phyloP scores from a whole-genome alignment of 1,284 basidiomycete genomes.

The Pseudozyma pruni region DNA sequence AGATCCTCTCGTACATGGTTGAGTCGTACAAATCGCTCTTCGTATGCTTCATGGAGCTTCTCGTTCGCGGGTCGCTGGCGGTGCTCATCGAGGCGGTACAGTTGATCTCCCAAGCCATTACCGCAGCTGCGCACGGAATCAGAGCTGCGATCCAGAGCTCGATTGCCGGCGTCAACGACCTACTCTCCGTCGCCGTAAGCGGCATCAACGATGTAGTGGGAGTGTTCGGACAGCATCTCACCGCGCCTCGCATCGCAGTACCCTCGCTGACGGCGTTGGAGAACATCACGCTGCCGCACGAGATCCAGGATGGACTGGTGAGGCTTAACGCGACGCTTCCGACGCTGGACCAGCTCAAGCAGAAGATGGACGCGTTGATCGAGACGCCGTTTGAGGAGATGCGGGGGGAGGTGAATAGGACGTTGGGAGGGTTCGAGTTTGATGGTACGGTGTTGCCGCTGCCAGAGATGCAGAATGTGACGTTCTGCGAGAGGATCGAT shows the following conservation, averaged over 20 bases:
- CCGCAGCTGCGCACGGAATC: slow-evolving; percentile 76
- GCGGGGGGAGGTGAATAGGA: slow-evolving; percentile 46
- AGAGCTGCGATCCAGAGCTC: slow-evolving; percentile 76
- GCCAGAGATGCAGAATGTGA: slow-evolving; percentile 35
- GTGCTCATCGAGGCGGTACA: slow-evolving; percentile 83
- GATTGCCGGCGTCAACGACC: slow-evolving; percentile 39
- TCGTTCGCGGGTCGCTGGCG: slow-evolving; percentile 82
- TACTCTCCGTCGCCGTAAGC: slow-evolving; percentile 35
- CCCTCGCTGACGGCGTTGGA: slow-evolving; percentile 74
- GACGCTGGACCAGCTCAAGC: slow-evolving; percentile 79
- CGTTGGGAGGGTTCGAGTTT: slow-evolving; percentile 43
- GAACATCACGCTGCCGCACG: slow-evolving; percentile 83
- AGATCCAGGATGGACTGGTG: slow-evolving; percentile 78
- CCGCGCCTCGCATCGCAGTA: slow-evolving; percentile 31
- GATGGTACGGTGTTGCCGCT: slow-evolving; percentile 39
- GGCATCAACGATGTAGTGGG: slow-evolving; percentile 51
- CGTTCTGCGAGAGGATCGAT: slow-evolving; percentile 51
- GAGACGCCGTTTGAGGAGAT: slow-evolving; percentile 52
- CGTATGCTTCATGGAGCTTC: slow-evolving; percentile 89
- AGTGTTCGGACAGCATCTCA: slow-evolving; percentile 44
- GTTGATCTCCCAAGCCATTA: slow-evolving; percentile 75
- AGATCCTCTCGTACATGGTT: slow-evolving; percentile 76
- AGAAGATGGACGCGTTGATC: slow-evolving; percentile 74
- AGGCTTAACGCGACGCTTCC: slow-evolving; percentile 84
- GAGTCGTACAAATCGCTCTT: slow-evolving; percentile 90